Conservation (phyloP, 2,329 filamentous ascomycete genomes). For the Xylaria sp. region DNA sequence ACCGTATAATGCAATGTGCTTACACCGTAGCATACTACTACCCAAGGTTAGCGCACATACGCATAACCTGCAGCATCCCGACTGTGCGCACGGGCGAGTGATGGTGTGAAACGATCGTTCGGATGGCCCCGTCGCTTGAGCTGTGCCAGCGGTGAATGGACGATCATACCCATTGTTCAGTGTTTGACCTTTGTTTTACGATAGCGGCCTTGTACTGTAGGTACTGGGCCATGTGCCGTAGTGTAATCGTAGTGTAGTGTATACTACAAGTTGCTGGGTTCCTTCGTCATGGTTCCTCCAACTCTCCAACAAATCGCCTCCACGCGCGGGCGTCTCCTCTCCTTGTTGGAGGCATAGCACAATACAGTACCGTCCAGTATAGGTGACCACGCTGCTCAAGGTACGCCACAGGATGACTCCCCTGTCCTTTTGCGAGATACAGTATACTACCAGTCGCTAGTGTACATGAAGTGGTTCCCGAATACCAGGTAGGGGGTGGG, state of each 20-base stretch:
- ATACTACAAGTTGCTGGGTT: not conserved
- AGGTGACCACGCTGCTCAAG: not conserved
- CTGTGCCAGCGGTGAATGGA: slow-evolving; percentile 30
- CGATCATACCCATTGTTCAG: slow-evolving; percentile 10
- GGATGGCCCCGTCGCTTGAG: slow-evolving; percentile 34
- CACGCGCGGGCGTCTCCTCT: not conserved
- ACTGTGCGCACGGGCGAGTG: slow-evolving; percentile 10
- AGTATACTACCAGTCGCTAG: too few species aligned
- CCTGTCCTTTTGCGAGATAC: slow-evolving; percentile 9
- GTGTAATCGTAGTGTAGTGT: not conserved
- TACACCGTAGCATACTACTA: slow-evolving; percentile 8
- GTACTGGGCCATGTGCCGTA: too few species aligned
- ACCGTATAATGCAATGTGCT: slow-evolving; percentile 14
- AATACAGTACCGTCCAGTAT: not conserved
- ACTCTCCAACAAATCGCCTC: not conserved
- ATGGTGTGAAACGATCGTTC: slow-evolving; percentile 37
- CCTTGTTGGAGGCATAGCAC: not conserved
- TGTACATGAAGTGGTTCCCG: not conserved
- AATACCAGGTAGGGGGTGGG: not conserved
- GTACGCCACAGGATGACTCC: not conserved
- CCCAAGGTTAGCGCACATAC: slow-evolving; percentile 4
- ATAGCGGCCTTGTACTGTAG: not conserved
- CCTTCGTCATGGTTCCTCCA: not conserved
- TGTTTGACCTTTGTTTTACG: slow-evolving; percentile 9
- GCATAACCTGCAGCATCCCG: slow-evolving; percentile 25